A percentile compares a stretch with the other conserved stretches of the same genome.
phyloP scores from a whole-genome alignment of 2,329 filamentous ascomycete genomes.

The Neofusicoccum kwambonambiense region DNA sequence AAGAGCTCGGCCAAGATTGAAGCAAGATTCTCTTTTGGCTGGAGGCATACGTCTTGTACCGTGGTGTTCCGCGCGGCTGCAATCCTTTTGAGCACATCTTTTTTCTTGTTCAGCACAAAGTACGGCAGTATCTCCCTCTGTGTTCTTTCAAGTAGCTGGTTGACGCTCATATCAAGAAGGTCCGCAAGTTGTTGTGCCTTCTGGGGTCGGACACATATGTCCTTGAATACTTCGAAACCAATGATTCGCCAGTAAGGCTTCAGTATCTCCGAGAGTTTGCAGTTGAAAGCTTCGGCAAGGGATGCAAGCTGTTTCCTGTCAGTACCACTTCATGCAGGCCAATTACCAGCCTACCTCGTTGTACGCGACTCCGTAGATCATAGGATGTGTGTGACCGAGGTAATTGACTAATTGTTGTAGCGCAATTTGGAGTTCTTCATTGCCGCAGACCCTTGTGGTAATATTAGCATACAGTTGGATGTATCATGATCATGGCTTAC shows the following conservation, averaged over 20 bases:
- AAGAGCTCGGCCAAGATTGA: conserved; percentile 60
- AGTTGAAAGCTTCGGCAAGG: conserved; percentile 64
- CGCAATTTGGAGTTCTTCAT: conserved; percentile 83
- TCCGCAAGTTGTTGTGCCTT: conserved; percentile 79
- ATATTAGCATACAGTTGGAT: conserved; percentile 37
- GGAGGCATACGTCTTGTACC: conserved; percentile 61
- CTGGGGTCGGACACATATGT: conserved; percentile 77
- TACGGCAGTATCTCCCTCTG: conserved; percentile 83
- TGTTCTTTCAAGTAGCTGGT: conserved; percentile 71
- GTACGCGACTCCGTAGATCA: conserved; percentile 78
- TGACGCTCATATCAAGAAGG: conserved; percentile 71
- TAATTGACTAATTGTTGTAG: conserved; percentile 83
- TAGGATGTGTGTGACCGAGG: conserved; percentile 75
- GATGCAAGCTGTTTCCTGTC: conserved; percentile 58
- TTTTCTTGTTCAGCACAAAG: conserved; percentile 74
- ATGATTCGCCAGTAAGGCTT: conserved; percentile 87
- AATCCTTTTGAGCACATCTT: conserved; percentile 77
- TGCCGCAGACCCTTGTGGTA: conserved; percentile 56
- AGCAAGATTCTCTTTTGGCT: conserved; percentile 54
- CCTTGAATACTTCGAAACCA: conserved; percentile 78
- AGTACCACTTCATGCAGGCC: not conserved
- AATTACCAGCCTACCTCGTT: conserved; percentile 59
- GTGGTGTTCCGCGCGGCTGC: conserved; percentile 63
- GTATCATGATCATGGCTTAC: conserved; percentile 40
- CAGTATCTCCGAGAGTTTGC: conserved; percentile 68